Evolutionary conservation across 495 filamentous ascomycete species (phyloP).

Genomic region (Penicillium waksmanii): DNA sequence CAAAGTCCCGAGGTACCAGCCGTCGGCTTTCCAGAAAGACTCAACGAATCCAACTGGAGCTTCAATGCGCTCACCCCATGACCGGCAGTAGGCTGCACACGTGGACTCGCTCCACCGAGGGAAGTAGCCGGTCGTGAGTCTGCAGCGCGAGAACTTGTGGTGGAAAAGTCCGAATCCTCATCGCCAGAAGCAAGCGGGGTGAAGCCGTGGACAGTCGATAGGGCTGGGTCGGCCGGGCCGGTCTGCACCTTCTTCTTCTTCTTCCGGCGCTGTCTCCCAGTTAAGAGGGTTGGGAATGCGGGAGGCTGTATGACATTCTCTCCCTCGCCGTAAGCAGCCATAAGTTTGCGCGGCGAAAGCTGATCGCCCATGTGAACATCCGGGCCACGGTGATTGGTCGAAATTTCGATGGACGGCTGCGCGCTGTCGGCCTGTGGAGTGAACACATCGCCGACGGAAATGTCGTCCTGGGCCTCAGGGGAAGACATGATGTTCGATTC

Average conservation of each 20-base stretch:
- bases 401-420: conserved; percentile 30
- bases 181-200: conserved; percentile 84
- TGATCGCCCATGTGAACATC: conserved; percentile 38
- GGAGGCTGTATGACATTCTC: conserved; percentile 28
- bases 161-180: conserved; percentile 79
- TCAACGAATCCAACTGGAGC: conserved; percentile 72
- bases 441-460: conserved; percentile 52
- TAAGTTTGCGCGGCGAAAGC: conserved; percentile 32
- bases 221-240: conserved; percentile 59
- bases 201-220: conserved; percentile 78
- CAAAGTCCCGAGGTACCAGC: conserved; percentile 35
- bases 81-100: conserved; percentile 60
- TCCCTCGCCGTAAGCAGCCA: conserved; percentile 17
- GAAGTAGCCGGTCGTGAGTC: conserved; percentile 34
- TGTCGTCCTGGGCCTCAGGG: conserved; percentile 36
- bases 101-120: conserved; percentile 51
- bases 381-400: conserved; percentile 29
- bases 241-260: conserved; percentile 55
- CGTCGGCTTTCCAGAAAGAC: conserved; percentile 48
- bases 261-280: conserved; percentile 44
- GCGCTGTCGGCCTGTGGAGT: conserved; percentile 46
- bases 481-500: conserved; percentile 26
- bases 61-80: conserved; percentile 79
- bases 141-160: conserved; percentile 50
- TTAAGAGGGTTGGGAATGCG: conserved; percentile 29